These are phyloP conservation scores for Beauveria bassiana DNA, from an alignment of 2,329 filamentous ascomycete species.

Conservation along the genomic window DNA sequence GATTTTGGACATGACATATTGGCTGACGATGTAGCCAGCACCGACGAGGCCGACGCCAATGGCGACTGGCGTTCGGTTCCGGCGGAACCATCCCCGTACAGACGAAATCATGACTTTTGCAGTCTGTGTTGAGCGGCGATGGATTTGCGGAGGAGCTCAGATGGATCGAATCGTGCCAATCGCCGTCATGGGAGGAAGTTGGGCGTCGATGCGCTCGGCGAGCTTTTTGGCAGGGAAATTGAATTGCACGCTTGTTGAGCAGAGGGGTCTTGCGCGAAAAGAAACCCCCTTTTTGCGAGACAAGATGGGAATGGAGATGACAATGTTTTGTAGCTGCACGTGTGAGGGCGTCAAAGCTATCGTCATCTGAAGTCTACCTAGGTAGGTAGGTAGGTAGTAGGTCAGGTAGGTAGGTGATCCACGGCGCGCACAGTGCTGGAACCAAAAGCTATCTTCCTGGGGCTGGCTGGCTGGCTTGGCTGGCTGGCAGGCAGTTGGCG, in stretches of 20 bases:
- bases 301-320: not conserved
- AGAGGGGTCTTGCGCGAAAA: not conserved
- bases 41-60: slow-evolving; percentile 82
- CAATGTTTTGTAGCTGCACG: not conserved
- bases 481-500: not conserved
- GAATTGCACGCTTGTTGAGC: not conserved
- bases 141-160: slow-evolving; percentile 1
- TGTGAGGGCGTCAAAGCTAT: slow-evolving; percentile 1
- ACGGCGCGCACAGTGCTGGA: not conserved
- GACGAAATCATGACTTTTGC: slow-evolving; percentile 51
- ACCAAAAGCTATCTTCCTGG: not conserved
- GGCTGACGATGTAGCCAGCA: slow-evolving; percentile 82
- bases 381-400: not conserved
- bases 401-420: not conserved
- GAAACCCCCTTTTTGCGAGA: not conserved
- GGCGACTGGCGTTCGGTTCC: slow-evolving; percentile 84
- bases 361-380: not conserved
- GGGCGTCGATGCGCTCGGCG: not conserved
- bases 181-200: not conserved
- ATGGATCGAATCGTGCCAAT: not conserved
- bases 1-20: slow-evolving; percentile 88
- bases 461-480: not conserved
- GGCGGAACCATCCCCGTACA: slow-evolving; percentile 82
- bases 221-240: not conserved
- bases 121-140: not conserved